Base-by-base conservation (phyloP, 2,329 filamentous ascomycete genomes). In the Penicillium sp. region DNA sequence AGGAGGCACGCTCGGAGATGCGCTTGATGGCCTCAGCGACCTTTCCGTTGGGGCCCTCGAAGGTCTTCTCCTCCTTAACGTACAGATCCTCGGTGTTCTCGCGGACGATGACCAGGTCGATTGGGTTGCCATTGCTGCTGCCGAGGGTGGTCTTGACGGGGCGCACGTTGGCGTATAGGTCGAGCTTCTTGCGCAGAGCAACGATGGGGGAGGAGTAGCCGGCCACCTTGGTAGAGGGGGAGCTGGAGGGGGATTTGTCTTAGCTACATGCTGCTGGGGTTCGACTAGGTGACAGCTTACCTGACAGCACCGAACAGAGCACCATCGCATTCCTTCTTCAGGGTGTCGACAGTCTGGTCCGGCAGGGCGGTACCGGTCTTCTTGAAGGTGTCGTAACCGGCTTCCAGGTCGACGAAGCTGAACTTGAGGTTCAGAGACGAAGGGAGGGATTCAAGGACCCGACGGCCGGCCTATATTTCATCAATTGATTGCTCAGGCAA, bases 51-150 rank as follows among this genome's bases (percentile, higher is more conserved):
- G 87, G 80, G 26, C 83, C 85, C 47, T 90, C 84, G 70, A 84
- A 87, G 18, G 91, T 97, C 73, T 81, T 87, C 80, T 99, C 94
- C 74, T 97, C 89, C 80, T 97, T 97, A 65, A 99, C 93, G 76
- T 96, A 96, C 33, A 99, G 83, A 73, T 99, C 94, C 79, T 99
- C 94, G 26, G 94, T 99, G 80, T 99, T 99, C 78, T 99, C 94
- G 60, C 94, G 90, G 49, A 97, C 94, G 67, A 97, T 99, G 68
- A 99, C 94, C 73, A 99, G 88, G 77, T 99, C 94, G 68, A 97
- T 91, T 58, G 89, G 88, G 66, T 74, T 72, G 50, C 69, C 65
- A 26, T 68, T 70, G 56, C 71, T 68, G 40, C 65, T 69, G 23
- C 73, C 74, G 48, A 84, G 82, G 27, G 84, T 88, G 39, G 88